Percentiles rank a stretch among this genome's conserved stretches.
These are phyloP conservation scores for Tritrichomonas musculus DNA, from an alignment of 208 protist species.

Conservation along the genomic window DNA sequence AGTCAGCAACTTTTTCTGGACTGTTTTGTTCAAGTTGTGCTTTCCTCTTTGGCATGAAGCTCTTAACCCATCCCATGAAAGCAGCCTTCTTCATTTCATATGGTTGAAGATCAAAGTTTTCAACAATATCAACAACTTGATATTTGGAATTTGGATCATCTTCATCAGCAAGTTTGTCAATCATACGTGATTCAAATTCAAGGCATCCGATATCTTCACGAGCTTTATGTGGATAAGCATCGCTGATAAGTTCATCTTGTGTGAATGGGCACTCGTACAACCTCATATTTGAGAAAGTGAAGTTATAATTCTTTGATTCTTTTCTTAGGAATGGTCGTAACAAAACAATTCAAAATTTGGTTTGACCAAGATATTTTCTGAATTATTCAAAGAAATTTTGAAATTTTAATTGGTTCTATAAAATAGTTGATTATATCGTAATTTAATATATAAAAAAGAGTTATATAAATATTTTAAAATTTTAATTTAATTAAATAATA, in stretches of 20 bases:
- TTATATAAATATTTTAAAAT: too few species aligned
- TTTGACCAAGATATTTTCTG: too few species aligned
- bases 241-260: not conserved
- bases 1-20: not conserved
- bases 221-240: not conserved
- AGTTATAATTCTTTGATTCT: not conserved
- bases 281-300: constrained; percentile 24
- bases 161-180: not conserved
- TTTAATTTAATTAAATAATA: too few species aligned
- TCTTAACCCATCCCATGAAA: not conserved
- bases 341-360: too few species aligned
- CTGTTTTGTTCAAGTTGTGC: not conserved
- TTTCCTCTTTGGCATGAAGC: not conserved
- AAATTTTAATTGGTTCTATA: too few species aligned
- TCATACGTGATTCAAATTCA: not conserved
- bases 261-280: not conserved
- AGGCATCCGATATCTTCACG: not conserved
- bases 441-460: too few species aligned
- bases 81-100: not conserved
- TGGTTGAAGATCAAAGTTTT: not conserved
- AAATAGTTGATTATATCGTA: too few species aligned
- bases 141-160: not conserved
- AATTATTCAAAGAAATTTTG: too few species aligned
- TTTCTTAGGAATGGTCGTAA: not conserved
- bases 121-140: not conserved